Evolutionary conservation across 768 basidiomycete genomes (phyloP).

Genomic region (Lactarius psammicola): DNA sequence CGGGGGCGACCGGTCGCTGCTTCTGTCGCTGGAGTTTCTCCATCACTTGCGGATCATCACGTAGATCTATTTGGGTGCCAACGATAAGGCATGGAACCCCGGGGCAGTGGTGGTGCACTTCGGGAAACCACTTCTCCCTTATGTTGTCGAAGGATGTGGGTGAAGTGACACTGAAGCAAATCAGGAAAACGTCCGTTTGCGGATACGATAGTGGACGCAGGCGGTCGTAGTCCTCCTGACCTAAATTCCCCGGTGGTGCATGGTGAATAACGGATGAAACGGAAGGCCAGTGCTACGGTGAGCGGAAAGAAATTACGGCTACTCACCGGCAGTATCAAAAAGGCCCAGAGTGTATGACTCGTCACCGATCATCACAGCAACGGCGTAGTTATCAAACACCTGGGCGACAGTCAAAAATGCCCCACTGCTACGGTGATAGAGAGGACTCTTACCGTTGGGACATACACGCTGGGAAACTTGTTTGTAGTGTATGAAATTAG

Average conservation of each 20-base stretch:
- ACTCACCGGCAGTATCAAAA: conserved; percentile 97
- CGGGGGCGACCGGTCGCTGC: conserved; percentile 84
- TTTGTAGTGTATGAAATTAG: conserved; percentile 97
- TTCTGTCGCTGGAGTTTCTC: conserved; percentile 97
- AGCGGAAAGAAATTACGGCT: background rate
- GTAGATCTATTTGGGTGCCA: conserved; percentile 95
- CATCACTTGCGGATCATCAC: conserved; percentile 88
- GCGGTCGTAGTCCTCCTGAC: conserved; percentile 99
- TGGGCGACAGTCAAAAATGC: conserved; percentile 35
- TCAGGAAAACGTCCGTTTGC: conserved; percentile 98
- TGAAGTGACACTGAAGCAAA: conserved; percentile 98
- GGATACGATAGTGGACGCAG: conserved; percentile 99
- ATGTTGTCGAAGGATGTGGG: conserved; percentile 99
- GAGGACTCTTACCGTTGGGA: conserved; percentile 77
- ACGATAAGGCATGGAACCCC: conserved; percentile 99
- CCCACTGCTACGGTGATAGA: conserved; percentile 22
- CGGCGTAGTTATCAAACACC: conserved; percentile 98
- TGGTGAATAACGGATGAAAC: conserved; percentile 24
- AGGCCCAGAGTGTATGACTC: conserved; percentile 98
- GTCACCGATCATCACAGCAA: conserved; percentile 99
- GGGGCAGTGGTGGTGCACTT: conserved; percentile 99
- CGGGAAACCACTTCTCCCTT: conserved; percentile 99
- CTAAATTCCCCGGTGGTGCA: conserved; percentile 41
- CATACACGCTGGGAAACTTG: conserved; percentile 99
- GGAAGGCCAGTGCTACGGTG: background rate